Conservation (phyloP, 225 moss, liverwort and hornwort genomes). For the Physcomitrellopsis africana region DNA sequence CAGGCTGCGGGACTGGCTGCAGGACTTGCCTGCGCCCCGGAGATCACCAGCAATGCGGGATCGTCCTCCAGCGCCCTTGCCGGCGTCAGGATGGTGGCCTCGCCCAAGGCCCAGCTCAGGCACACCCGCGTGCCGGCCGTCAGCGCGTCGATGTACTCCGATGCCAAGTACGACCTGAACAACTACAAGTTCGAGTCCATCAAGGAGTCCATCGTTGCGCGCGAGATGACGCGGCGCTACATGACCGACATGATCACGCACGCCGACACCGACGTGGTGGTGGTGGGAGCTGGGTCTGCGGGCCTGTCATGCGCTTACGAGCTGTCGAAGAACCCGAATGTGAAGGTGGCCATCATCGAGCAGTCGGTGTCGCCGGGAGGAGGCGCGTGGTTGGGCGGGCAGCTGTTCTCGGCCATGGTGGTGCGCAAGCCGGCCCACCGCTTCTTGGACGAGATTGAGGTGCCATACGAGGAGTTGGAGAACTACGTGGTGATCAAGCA, state of each 20-base stretch:
- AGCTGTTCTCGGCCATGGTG: conserved; percentile 94
- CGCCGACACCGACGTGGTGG: conserved; percentile 90
- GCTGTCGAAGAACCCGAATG: conserved; percentile 93
- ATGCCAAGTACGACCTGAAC: conserved; percentile 75
- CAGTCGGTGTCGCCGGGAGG: conserved; percentile 96
- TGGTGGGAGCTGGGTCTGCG: conserved; percentile 84
- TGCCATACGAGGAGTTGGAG: conserved; percentile 93
- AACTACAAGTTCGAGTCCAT: conserved; percentile 92
- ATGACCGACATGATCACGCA: conserved; percentile 99
- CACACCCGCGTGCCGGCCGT: neutral
- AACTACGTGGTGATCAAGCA: conserved; percentile 96
- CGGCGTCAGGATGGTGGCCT: conserved; percentile 31
- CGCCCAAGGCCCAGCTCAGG: neutral
- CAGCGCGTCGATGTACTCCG: conserved; percentile 73
- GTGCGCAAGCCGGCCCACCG: conserved; percentile 98
- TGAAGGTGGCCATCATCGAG: conserved; percentile 93
- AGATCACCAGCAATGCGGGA: conserved; percentile 23
- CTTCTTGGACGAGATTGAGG: conserved; percentile 87
- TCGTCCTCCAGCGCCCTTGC: conserved; percentile 29
- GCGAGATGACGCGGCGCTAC: conserved; percentile 89
- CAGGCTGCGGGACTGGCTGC: conserved; percentile 23
- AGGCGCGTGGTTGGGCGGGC: conserved; percentile 94
- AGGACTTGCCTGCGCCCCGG: neutral
- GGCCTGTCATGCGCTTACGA: conserved; percentile 89
- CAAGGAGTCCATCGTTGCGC: conserved; percentile 90